Evolutionary conservation across 1,139 yeast genomes (phyloP), one percentile per base, ranked within the genome.

Genomic region (Arxiozyma heterogenica): DNA sequence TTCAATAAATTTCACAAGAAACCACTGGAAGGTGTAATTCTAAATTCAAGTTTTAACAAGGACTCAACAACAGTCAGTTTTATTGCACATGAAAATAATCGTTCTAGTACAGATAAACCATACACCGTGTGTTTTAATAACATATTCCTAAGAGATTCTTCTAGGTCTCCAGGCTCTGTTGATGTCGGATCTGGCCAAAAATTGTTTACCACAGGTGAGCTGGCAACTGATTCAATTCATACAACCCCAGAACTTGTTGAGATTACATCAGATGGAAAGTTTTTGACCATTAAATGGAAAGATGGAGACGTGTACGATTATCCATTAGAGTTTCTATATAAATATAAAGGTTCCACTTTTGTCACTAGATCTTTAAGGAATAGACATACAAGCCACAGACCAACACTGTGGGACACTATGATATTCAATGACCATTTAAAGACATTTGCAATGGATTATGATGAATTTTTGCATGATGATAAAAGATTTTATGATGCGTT

Each of bases 121-220:
- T 58, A 57, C 48, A 64, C 69, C 0, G 75, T 78, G 22, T 71
- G 75, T 41, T 83, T 76, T 67, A 75, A 76, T 56, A 80, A 78
- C 55, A 68, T 80, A 2, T 84, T 86, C 62, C 72, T 86, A 43
- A 73, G 94, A 58, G 95, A 86, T 62, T 75, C 89, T 0, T 82
- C 88, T 51, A 67, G 69, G 4, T 72, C 81, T 3, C 63, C 72
- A 0, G 67, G 63, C 17, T 79, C 86, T 1, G 76, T 84, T 4
- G 87, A 86, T 60, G 72, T 74, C 2, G 67, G 70, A 38, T 77
- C 89, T 0, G 76, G 77, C 41, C 94, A 86, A 64, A 86, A 84
- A 64, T 67, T 76, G 38, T 84, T 86, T 67, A 81, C 87, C 11
- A 84, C 93, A 0, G 84, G 81, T 1, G 77, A 53, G 68, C 73